Evolutionary conservation across 116 monocot species (phyloP).

Genomic region (Phalaenopsis hybrid): DNA sequence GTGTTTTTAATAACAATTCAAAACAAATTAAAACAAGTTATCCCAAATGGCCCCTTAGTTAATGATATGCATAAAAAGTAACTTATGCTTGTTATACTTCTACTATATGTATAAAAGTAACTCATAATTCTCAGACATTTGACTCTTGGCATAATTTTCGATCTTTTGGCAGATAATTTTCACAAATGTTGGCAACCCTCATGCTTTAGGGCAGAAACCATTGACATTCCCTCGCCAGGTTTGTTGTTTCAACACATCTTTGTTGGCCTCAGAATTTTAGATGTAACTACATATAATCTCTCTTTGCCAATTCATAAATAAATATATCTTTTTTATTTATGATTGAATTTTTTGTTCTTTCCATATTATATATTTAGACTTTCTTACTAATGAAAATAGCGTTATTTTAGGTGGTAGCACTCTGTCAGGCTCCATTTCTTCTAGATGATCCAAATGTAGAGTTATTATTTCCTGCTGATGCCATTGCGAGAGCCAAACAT

Average conservation of each 20-base stretch:
- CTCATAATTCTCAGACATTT: not conserved
- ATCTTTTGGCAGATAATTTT: constrained; percentile 77
- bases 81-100: not conserved
- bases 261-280: not conserved
- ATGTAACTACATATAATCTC: not conserved
- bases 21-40: too few species aligned
- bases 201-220: constrained; percentile 95
- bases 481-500: constrained; percentile 85
- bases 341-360: not conserved
- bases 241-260: not conserved
- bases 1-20: too few species aligned
- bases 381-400: not conserved
- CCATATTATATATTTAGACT: not conserved
- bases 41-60: too few species aligned
- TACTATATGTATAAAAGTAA: not conserved
- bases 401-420: constrained; percentile 70
- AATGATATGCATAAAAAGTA: too few species aligned
- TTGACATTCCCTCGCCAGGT: constrained; percentile 99
- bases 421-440: constrained; percentile 95
- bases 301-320: not conserved
- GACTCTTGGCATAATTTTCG: not conserved
- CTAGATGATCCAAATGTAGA: constrained; percentile 95
- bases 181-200: constrained; percentile 97
- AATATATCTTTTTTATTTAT: not conserved
- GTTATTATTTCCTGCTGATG: constrained; percentile 87